Evolutionary conservation across 148 eudicot species (phyloP).

Genomic region (Dianthus caryophyllus): DNA sequence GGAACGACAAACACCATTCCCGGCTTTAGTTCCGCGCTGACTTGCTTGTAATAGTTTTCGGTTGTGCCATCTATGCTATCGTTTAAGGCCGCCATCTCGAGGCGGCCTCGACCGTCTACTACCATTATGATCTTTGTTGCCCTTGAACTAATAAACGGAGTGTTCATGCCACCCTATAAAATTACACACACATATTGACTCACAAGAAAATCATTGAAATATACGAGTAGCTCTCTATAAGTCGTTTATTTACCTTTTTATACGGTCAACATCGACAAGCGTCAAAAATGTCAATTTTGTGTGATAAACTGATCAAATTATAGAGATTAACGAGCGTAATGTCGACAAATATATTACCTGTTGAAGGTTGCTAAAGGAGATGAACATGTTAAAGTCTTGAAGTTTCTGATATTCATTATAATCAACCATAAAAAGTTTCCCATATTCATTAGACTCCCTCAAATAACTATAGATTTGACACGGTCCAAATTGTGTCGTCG

Average conservation of each 20-base stretch:
- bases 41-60: conserved; percentile 38
- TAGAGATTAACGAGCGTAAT: neutral
- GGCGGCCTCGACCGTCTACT: conserved; percentile 47
- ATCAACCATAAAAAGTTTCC: conserved; percentile 44
- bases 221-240: neutral
- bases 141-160: conserved; percentile 57
- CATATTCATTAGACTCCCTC: conserved; percentile 45
- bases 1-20: conserved; percentile 64
- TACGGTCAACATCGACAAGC: no score
- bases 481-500: conserved; percentile 26
- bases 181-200: neutral
- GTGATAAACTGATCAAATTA: no score
- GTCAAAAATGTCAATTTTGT: no score
- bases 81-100: conserved; percentile 71
- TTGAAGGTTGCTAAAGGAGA: conserved; percentile 57
- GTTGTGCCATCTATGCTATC: conserved; percentile 17
- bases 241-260: no score
- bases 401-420: conserved; percentile 38
- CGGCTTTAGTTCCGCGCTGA: conserved; percentile 35
- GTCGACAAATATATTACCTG: conserved; percentile 27
- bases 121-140: conserved; percentile 56
- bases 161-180: conserved; percentile 49
- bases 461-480: conserved; percentile 46
- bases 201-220: neutral
- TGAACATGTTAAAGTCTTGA: conserved; percentile 36